Evolutionary conservation across 257 asterid genomes (phyloP), one percentile per base, ranked within the genome.

Genomic region (Ilex aquifolium): DNA sequence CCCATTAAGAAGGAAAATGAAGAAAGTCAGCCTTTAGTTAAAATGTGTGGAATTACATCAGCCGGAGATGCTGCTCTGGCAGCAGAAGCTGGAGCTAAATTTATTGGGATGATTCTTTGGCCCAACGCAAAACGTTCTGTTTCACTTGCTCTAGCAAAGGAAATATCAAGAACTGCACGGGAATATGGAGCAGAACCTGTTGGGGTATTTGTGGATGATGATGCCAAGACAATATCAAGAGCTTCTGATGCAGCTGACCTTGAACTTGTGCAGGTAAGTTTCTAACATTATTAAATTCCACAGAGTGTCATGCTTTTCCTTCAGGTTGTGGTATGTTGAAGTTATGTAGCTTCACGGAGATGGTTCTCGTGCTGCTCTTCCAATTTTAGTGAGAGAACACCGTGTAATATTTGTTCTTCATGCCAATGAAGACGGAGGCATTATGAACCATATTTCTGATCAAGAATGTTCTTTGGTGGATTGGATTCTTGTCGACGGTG

Each of bases 401-500:
- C 64, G 60, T 61, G 77, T 93, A 31, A 83, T 90, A 54, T 87
- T 81, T 63, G 95, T 93, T 74, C 97, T 93, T 71, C 95, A 93
- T 73, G 91, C 88, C 31, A 82, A 84, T 61, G 85, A 74, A 76
- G 84, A 81, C 69, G 96, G 96, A 32, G 72, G 59, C 54, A 92
- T 88, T 67, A 66, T 90, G 83, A 90, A 90, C 77, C 70, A 78
- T 56, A 74, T 93, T 55, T 74, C 88, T 48, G 84, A 88, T 56
- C 95, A 84, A 66, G 86, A 93, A 53, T 80, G 88, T 74, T 75
- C 88, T 72, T 79, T 65, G 69, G 87, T 83, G 80, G 96, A 93
- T 68, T 93, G 96, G 97, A 42, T 90, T 74, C 99, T 93, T 57
- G 95, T 85, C 57, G 97, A 88, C 66, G 90, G 97, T 72, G 95